Conservation (phyloP, 345 rosid species). For the Firmiana major region DNA sequence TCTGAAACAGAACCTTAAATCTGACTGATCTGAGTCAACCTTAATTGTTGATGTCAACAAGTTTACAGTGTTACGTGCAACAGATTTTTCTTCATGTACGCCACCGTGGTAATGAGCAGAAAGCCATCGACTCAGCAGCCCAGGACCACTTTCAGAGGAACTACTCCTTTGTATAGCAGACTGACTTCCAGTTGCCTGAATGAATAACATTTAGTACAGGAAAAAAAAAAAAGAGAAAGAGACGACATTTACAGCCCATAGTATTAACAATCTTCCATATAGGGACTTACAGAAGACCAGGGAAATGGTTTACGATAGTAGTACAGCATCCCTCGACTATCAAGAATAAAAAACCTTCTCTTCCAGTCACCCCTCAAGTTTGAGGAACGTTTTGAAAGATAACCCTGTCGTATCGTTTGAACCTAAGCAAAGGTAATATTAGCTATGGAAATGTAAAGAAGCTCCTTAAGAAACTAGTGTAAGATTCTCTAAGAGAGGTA, state of each 20-base stretch:
- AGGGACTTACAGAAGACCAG: conserved; percentile 54
- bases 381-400: conserved; percentile 79
- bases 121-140: conserved; percentile 75
- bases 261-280: conserved; percentile 8
- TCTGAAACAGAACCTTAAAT: conserved; percentile 81
- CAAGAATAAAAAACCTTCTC: conserved; percentile 78
- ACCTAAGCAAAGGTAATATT: conserved; percentile 37
- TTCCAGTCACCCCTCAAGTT: conserved; percentile 83
- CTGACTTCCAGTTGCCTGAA: conserved; percentile 60
- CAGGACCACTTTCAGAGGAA: conserved; percentile 50
- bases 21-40: conserved; percentile 72
- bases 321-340: conserved; percentile 77
- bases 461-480: neutral
- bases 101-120: conserved; percentile 77
- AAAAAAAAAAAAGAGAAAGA: conserved; percentile 1
- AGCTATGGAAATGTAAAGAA: conserved; percentile 5
- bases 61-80: conserved; percentile 70
- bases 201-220: conserved; percentile 21
- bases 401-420: conserved; percentile 76
- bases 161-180: conserved; percentile 41
- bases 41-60: conserved; percentile 76
- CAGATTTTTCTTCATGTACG: conserved; percentile 67
- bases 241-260: conserved; percentile 1
- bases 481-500: neutral
- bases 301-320: conserved; percentile 73